Percentiles rank a stretch among this genome's conserved stretches.
phyloP scores from a whole-genome alignment of 805 yeast genomes.

The Hemisphaericaspora nanyangensis region DNA sequence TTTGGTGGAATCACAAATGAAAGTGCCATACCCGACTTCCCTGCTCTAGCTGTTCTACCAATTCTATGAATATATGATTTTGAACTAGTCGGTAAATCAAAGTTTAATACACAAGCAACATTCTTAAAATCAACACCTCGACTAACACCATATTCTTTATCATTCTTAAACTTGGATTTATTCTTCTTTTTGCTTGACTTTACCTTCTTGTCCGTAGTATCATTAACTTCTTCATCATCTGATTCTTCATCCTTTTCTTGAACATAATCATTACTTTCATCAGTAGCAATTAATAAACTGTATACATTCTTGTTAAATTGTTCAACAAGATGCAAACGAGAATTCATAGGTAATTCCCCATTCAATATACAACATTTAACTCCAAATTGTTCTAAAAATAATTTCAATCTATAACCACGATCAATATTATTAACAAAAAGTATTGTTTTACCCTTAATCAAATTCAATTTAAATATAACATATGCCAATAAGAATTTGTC shows the following conservation, averaged over 20 bases:
- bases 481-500: constrained; percentile 89
- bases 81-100: constrained; percentile 88
- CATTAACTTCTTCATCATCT: constrained; percentile 24
- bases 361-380: constrained; percentile 83
- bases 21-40: constrained; percentile 89
- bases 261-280: constrained; percentile 67
- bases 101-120: constrained; percentile 94
- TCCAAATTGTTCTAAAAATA: constrained; percentile 93
- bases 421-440: constrained; percentile 92
- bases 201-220: constrained; percentile 10
- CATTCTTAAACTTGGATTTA: constrained; percentile 39
- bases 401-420: constrained; percentile 87
- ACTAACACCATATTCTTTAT: constrained; percentile 87
- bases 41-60: constrained; percentile 98
- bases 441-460: constrained; percentile 87
- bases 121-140: constrained; percentile 96
- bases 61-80: constrained; percentile 88
- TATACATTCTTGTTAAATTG: constrained; percentile 90
- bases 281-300: constrained; percentile 88
- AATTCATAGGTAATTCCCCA: constrained; percentile 88
- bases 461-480: constrained; percentile 82
- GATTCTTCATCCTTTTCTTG: constrained; percentile 48
- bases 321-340: constrained; percentile 91
- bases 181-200: constrained; percentile 30
- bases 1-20: constrained; percentile 84